Evolutionary conservation across 345 rosid genomes (phyloP), one percentile per base, ranked within the genome.

Genomic region (Mercurialis annua): DNA sequence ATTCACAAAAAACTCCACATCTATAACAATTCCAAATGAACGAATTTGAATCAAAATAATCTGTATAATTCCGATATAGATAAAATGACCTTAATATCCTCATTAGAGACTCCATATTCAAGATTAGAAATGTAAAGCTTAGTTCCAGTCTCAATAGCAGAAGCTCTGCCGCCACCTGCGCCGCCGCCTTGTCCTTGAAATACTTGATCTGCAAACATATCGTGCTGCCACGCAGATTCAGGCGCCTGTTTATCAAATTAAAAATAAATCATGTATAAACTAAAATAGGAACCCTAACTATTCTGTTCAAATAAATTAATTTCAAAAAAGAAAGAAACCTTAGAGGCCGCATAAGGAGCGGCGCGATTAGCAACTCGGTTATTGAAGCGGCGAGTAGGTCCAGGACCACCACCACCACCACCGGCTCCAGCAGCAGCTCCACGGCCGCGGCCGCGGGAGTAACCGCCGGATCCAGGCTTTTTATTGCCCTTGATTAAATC

Each of bases 51-150:
- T 1, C 26, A 10, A 5, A 51, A 17, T 14, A 65, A 10, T 2
- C 24, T 0, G 40, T 3, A 17, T 17, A 6, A 2, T 16, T 10
- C 26, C 26, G 33, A 4, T 9, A n/a, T n/a, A 34, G 24, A 24
- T n/a, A 14, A 47, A 48, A 31, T 3, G 4, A 90, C 98, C 97
- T 94, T 94, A 48, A 94, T 73, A 68, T 94, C 99, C 69, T 94
- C 97, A 76, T 91, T 91, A 36, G 97, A 89, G 62, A 94, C 99
- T 0, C 99, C 99, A 59, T 87, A 94, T 23, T 94, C 95, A 65
- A 94, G 73, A 81, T 93, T 93, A 1, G 97, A 94, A 5, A 91
- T 78, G 73, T 87, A 90, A 42, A 94, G 96, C 90, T 94, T 94
- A 36, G 97, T 89, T 50, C 99, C 99, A 2, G 98, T 93, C 79